These are phyloP conservation scores for Globisporangium ultimum DNA, from an alignment of 352 stramenopile species.

Conservation along the genomic window DNA sequence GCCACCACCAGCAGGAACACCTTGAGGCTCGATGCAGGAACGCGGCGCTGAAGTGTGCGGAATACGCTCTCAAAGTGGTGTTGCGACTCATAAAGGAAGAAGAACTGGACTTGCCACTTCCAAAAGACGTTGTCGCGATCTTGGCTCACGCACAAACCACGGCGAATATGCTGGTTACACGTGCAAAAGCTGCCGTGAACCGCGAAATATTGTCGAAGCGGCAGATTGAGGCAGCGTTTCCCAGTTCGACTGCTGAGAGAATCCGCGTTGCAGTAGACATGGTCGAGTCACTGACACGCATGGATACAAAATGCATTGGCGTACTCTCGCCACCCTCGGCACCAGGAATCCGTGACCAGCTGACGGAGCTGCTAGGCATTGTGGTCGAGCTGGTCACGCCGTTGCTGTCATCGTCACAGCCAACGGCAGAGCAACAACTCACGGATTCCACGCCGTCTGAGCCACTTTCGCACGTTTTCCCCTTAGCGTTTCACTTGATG, in stretches of 20 bases:
- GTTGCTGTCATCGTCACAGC: slow-evolving; percentile 11
- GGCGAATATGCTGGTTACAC: slow-evolving; percentile 26
- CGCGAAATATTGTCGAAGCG: slow-evolving; percentile 23
- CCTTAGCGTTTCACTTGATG: slow-evolving; percentile 31
- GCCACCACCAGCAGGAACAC: slow-evolving; percentile 9
- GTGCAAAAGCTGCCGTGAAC: slow-evolving; percentile 19
- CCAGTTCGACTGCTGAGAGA: slow-evolving; percentile 16
- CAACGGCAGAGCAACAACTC: background rate
- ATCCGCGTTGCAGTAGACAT: slow-evolving; percentile 39
- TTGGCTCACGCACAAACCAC: slow-evolving; percentile 43
- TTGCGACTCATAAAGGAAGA: slow-evolving; percentile 63
- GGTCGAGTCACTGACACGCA: slow-evolving; percentile 20
- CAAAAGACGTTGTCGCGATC: slow-evolving; percentile 27
- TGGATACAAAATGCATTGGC: slow-evolving; percentile 7
- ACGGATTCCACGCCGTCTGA: background rate
- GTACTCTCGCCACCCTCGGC: slow-evolving; percentile 9
- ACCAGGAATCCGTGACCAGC: background rate
- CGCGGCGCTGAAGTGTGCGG: slow-evolving; percentile 39
- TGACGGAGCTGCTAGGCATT: slow-evolving; percentile 30
- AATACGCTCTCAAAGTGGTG: slow-evolving; percentile 34
- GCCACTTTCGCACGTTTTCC: slow-evolving; percentile 16
- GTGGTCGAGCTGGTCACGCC: slow-evolving; percentile 32
- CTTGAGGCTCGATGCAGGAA: slow-evolving; percentile 23
- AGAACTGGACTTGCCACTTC: slow-evolving; percentile 66
- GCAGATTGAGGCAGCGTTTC: slow-evolving; percentile 27